Conservation (phyloP, 163 green algal species). For the Scenedesmus sp. region DNA sequence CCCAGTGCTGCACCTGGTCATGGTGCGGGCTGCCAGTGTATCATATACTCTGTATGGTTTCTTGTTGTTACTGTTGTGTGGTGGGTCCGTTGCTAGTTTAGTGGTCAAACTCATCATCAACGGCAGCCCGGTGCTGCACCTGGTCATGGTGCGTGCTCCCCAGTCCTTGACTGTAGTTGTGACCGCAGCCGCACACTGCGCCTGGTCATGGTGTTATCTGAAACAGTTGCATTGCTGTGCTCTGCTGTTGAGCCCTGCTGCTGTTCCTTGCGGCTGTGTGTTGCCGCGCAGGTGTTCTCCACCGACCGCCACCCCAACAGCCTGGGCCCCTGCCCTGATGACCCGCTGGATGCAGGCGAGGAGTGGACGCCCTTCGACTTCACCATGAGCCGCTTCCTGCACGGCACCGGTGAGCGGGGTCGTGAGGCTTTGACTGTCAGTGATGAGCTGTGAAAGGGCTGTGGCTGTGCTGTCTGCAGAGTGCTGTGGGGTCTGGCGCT, state of each 20-base stretch:
- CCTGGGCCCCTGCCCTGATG: conserved; percentile 49
- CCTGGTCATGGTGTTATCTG: background rate
- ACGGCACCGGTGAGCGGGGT: conserved; percentile 14
- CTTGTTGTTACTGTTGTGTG: background rate
- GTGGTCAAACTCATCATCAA: background rate
- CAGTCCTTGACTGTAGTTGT: too few species aligned
- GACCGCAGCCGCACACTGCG: too few species aligned
- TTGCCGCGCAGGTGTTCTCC: conserved; percentile 15
- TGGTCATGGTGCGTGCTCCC: background rate
- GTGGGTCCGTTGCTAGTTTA: background rate
- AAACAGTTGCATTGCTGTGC: background rate
- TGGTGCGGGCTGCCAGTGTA: background rate
- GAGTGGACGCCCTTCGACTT: conserved; percentile 53
- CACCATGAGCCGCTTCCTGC: conserved; percentile 49
- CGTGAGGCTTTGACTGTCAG: too few species aligned
- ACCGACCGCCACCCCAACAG: conserved; percentile 40
- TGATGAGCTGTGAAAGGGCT: background rate
- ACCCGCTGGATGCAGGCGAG: conserved; percentile 43
- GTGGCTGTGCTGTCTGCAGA: too few species aligned
- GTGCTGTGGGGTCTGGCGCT: too few species aligned
- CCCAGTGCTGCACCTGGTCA: background rate
- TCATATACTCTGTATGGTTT: background rate
- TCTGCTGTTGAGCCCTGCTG: background rate
- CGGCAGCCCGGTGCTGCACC: background rate
- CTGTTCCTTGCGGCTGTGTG: background rate